Evolutionary conservation across 768 basidiomycete genomes (phyloP).

Genomic region (Termitomyces sp.): DNA sequence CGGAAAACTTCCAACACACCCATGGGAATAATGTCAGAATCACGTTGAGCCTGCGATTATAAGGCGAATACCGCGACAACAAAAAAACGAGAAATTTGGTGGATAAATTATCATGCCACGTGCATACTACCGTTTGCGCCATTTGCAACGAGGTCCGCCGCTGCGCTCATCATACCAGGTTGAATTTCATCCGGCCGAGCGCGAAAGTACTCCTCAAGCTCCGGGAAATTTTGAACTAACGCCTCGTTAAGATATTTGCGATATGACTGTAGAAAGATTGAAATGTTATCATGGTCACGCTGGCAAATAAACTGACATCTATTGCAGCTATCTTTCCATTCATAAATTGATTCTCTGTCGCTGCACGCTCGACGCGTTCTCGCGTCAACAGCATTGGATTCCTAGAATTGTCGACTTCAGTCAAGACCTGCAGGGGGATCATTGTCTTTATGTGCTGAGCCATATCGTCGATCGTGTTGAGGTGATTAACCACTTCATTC

Average conservation of each 20-base stretch:
- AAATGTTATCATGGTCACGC: not conserved
- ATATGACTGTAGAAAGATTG: constrained; percentile 52
- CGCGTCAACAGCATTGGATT: constrained; percentile 83
- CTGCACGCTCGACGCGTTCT: constrained; percentile 76
- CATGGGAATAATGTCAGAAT: constrained; percentile 1
- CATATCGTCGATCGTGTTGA: constrained; percentile 66
- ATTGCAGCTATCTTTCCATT: constrained; percentile 84
- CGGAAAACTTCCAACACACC: not conserved
- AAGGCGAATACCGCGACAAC: not conserved
- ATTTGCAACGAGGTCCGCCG: constrained; percentile 1
- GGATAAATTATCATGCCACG: not conserved
- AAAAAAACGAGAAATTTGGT: not conserved
- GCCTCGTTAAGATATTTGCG: constrained; percentile 65
- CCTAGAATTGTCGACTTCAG: constrained; percentile 74
- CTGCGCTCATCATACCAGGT: not conserved
- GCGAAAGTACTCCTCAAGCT: constrained; percentile 40
- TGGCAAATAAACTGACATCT: constrained; percentile 39
- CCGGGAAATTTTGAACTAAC: constrained; percentile 68
- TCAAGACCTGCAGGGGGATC: constrained; percentile 72
- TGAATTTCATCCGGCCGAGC: constrained; percentile 10
- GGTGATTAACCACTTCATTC: constrained; percentile 71
- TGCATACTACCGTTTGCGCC: not conserved
- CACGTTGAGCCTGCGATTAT: not conserved
- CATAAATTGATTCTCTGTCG: constrained; percentile 90
- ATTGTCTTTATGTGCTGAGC: constrained; percentile 55